phyloP scores from a whole-genome alignment of 257 asterid species.

The Solanum gandarillasii region DNA sequence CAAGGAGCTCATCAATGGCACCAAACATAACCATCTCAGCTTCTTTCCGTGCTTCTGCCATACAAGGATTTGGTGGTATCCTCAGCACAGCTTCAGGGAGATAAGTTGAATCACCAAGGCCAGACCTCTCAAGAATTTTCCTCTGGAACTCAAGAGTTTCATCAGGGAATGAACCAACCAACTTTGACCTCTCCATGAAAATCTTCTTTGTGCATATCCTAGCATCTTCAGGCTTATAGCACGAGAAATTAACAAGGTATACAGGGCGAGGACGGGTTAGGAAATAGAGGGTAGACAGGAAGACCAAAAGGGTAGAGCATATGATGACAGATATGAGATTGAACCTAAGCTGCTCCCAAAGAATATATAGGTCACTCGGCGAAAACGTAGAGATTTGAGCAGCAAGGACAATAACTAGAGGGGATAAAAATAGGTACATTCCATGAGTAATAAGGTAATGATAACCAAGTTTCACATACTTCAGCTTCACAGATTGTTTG shows the following conservation, averaged over 20 bases:
- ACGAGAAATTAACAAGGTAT: conserved; percentile 20
- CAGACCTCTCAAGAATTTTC: conserved; percentile 22
- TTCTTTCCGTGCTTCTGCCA: conserved; percentile 24
- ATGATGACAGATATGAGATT: conserved; percentile 20
- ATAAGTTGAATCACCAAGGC: conserved; percentile 18
- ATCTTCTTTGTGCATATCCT: conserved; percentile 13
- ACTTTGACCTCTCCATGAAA: conserved; percentile 15
- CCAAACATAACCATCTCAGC: conserved; percentile 25
- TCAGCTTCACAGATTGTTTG: conserved; percentile 20
- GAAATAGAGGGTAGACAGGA: conserved; percentile 16
- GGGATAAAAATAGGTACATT: conserved; percentile 19
- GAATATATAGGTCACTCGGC: conserved; percentile 1
- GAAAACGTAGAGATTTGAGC: conserved; percentile 25
- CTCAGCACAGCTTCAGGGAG: conserved; percentile 19
- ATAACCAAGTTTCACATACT: conserved; percentile 29
- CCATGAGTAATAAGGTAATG: conserved; percentile 30
- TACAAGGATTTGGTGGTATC: conserved; percentile 19
- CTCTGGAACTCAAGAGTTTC: conserved; percentile 18
- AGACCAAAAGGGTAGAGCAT: conserved; percentile 17
- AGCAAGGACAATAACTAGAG: conserved; percentile 15
- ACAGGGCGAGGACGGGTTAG: conserved; percentile 16
- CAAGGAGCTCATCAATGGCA: conserved; percentile 17
- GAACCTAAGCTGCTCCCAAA: conserved; percentile 25
- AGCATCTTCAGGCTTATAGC: conserved; percentile 18
- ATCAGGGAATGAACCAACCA: conserved; percentile 5